These are phyloP conservation scores for Orbilia oligospora DNA, from an alignment of 2,329 filamentous ascomycete species.

Conservation along the genomic window DNA sequence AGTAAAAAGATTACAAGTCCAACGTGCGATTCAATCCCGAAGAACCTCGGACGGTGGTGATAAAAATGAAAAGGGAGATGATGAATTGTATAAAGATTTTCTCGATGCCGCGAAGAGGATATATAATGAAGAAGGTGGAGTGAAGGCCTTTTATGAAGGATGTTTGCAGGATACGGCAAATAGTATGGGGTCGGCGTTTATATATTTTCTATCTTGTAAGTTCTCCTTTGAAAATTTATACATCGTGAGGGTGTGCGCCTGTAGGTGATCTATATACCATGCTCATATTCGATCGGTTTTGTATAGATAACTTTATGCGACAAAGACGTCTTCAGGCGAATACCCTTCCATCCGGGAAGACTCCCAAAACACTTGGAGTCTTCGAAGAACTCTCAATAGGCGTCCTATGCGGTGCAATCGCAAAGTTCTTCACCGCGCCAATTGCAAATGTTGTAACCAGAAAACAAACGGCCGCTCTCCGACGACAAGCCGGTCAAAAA, in stretches of 20 bases:
- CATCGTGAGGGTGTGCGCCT: no score
- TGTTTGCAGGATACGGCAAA: constrained; percentile 76
- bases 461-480: constrained; percentile 76
- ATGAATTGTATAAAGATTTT: constrained; percentile 75
- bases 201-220: constrained; percentile 64
- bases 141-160: constrained; percentile 79
- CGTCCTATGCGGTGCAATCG: constrained; percentile 79
- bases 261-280: no score
- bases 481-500: constrained; percentile 9
- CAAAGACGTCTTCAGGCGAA: constrained; percentile 67
- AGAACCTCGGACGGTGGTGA: not conserved
- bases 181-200: constrained; percentile 69
- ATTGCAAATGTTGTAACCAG: constrained; percentile 85
- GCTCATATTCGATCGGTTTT: constrained; percentile 66
- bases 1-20: constrained; percentile 85
- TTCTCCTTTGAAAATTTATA: no score
- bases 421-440: constrained; percentile 83
- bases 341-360: constrained; percentile 62
- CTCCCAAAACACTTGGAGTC: constrained; percentile 71
- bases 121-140: constrained; percentile 76
- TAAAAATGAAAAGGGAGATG: constrained; percentile 63
- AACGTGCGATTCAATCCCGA: constrained; percentile 70
- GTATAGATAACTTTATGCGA: constrained; percentile 73
- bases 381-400: constrained; percentile 82
- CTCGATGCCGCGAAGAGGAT: constrained; percentile 80